A percentile compares a stretch with the other conserved stretches of the same genome.
These are phyloP conservation scores for Penicillium sp. DNA, from an alignment of 2,329 filamentous ascomycete genomes.

Conservation along the genomic window DNA sequence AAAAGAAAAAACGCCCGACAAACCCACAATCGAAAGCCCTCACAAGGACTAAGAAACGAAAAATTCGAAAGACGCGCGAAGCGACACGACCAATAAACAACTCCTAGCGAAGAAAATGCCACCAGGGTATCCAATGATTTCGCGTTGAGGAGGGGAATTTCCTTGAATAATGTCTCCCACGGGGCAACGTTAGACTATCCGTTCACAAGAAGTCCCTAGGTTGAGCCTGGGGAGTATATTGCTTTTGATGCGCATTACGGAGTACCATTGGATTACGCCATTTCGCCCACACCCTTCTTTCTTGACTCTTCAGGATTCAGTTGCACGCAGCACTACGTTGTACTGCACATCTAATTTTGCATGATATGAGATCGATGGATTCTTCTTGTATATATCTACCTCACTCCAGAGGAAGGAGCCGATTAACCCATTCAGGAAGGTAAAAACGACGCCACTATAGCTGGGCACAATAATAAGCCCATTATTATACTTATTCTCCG, in stretches of 20 bases:
- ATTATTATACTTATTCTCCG: too few relatives aligned
- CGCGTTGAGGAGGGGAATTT: not conserved
- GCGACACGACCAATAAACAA: conserved; percentile 5
- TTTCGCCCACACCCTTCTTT: not conserved
- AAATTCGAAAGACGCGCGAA: conserved; percentile 9
- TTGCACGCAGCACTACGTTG: not conserved
- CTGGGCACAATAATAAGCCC: too few relatives aligned
- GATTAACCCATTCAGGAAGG: too few relatives aligned
- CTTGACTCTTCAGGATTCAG: too few relatives aligned
- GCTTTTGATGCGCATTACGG: not conserved
- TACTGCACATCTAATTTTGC: not conserved
- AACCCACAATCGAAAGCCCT: not conserved
- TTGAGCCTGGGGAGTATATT: not conserved
- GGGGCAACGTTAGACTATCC: not conserved
- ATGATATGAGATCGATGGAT: not conserved
- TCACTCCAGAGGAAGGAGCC: too few relatives aligned
- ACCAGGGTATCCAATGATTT: not conserved
- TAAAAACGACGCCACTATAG: too few relatives aligned
- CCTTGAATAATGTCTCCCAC: not conserved
- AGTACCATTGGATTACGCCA: not conserved
- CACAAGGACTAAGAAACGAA: not conserved
- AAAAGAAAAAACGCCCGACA: not conserved
- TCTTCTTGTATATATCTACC: not conserved
- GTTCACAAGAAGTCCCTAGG: not conserved
- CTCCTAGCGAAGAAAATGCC: not conserved